Base-by-base conservation (phyloP, 495 filamentous ascomycete genomes). In the Achaetomiella virescens region DNA sequence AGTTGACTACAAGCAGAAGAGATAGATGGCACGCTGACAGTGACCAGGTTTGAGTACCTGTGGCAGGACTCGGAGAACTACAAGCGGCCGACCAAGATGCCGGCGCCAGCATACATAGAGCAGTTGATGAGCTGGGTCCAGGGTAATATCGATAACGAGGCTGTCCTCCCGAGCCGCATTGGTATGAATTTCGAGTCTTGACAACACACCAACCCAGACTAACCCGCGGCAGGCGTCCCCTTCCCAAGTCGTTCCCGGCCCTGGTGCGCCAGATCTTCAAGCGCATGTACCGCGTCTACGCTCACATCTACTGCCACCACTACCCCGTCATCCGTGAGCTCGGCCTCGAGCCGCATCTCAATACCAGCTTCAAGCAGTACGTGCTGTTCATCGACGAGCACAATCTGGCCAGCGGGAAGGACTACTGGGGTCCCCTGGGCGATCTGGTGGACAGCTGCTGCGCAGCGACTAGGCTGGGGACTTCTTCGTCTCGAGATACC, bases 311-410 rank as follows among this genome's bases (percentile, higher is more conserved):
- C 80, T 98, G 93, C 80, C 93, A 98, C 71, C 93, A 98, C 75
- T 98, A 98, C 72, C 91, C 91, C 15, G 93, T 98, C 42, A 86
- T 98, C 48, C 86, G 95, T 29, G 91, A 96, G 61, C 83, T 98
- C 25, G 93, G 93, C 27, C 80, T 98, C 53, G 93, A 98, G 73
- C 91, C 93, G 33, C 93, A 98, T 73, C 83, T 98, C 62, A 98
- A 98, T 74, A 98, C 93, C 44, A 93, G 88, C 75, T 98, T 98
- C 82, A 98, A 98, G 79, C 93, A 98, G 69, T 98, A 97, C 66
- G 93, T 96, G 51, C 80, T 97, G 42, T 97, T 97, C 75, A 90
- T 97, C 60, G 88, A 97, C 66, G 91, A 96, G 78, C 91, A 95
- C 72, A 83, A 79, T 58, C 68, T 97, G 63, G 87, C 88, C 48